Conservation (phyloP, 495 filamentous ascomycete genomes). For the Xylaria acuta region DNA sequence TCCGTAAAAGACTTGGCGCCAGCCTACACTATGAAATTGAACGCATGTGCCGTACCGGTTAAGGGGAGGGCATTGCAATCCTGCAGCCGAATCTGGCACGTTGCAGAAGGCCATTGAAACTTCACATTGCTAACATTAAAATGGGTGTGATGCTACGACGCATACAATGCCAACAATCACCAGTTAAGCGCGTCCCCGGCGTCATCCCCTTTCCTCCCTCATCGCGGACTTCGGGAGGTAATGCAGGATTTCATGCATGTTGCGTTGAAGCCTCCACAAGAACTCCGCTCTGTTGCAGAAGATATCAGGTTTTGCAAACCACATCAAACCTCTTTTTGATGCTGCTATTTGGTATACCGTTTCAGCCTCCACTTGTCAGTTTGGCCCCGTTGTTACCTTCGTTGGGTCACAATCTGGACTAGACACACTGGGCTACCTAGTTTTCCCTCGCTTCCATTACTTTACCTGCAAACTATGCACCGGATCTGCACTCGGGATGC, state of each 20-base stretch:
- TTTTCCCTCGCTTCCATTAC: not conserved
- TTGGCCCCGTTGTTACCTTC: not conserved
- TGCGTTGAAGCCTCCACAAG: constrained; percentile 33
- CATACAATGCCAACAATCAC: constrained; percentile 21
- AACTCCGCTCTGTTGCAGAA: constrained; percentile 37
- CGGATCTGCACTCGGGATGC: constrained; percentile 27
- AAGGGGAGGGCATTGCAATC: not conserved
- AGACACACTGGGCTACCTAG: not conserved
- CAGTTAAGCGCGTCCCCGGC: not conserved
- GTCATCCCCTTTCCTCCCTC: not conserved
- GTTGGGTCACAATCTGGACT: constrained; percentile 10
- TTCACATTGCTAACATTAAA: constrained; percentile 4
- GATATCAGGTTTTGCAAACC: constrained; percentile 11
- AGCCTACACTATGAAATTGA: not conserved
- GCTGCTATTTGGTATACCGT: not conserved
- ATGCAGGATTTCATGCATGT: constrained; percentile 45
- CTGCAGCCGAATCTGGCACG: constrained; percentile 14
- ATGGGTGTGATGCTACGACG: constrained; percentile 19
- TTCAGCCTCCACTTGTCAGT: constrained; percentile 14
- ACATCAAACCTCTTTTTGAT: not conserved
- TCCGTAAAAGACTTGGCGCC: not conserved
- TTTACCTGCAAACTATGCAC: constrained; percentile 2
- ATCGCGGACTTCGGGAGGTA: not conserved
- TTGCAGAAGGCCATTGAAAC: constrained; percentile 13
- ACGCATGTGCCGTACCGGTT: constrained; percentile 5